Evolutionary conservation across 2,329 filamentous ascomycete species (phyloP).

Genomic region (Microcyclosporella mali): DNA sequence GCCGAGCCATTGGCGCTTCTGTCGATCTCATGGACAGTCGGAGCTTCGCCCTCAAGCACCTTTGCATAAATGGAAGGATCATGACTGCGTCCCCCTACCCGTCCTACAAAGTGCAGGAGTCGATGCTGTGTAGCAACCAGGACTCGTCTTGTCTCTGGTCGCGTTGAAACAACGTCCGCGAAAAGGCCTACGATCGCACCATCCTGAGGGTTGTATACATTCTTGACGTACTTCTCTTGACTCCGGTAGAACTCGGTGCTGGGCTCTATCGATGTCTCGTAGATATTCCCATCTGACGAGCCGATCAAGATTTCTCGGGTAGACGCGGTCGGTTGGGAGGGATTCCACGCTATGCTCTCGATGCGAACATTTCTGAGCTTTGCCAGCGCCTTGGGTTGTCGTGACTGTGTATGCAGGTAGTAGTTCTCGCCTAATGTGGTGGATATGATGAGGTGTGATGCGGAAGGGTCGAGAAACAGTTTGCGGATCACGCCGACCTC

Average conservation of each 20-base stretch:
- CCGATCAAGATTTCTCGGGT: conserved; percentile 91
- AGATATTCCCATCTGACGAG: conserved; percentile 87
- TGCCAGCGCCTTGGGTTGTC: conserved; percentile 74
- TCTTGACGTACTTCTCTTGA: conserved; percentile 87
- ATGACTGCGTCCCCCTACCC: conserved; percentile 62
- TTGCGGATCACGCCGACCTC: conserved; percentile 88
- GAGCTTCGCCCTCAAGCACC: conserved; percentile 81
- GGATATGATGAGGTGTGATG: conserved; percentile 86
- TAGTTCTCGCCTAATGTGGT: conserved; percentile 93
- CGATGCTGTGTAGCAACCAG: conserved; percentile 72
- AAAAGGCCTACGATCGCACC: conserved; percentile 80
- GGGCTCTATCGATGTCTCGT: conserved; percentile 91
- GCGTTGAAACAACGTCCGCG: conserved; percentile 66
- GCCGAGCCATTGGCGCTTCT: conserved; percentile 53
- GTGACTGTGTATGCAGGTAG: conserved; percentile 93
- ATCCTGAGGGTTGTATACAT: conserved; percentile 74
- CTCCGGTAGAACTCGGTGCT: conserved; percentile 91
- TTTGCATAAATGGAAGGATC: conserved; percentile 83
- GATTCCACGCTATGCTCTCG: conserved; percentile 91
- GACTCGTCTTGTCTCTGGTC: conserved; percentile 67
- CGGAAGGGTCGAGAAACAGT: conserved; percentile 96
- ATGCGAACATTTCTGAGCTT: conserved; percentile 80
- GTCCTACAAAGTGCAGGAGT: conserved; percentile 75
- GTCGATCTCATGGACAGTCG: conserved; percentile 66
- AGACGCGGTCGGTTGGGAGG: conserved; percentile 82